Conservation (phyloP, 495 filamentous ascomycete species). For the Tuber calosporum region DNA sequence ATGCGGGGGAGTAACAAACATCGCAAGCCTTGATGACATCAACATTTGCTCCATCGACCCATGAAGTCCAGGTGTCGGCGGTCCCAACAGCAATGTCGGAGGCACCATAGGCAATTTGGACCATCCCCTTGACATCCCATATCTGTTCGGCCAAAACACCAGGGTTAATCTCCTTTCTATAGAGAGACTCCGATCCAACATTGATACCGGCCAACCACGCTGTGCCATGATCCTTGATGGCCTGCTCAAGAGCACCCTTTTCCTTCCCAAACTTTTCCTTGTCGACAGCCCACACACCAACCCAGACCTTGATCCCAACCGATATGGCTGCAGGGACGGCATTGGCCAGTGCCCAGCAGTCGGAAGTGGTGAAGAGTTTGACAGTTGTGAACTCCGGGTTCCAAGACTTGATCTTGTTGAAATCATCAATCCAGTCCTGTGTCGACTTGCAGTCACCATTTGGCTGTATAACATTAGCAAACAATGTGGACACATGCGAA, state of each 20-base stretch:
- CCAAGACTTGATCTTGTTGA: slow-evolving; percentile 62
- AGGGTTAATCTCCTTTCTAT: slow-evolving; percentile 50
- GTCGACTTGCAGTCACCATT: slow-evolving; percentile 58
- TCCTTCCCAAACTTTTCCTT: slow-evolving; percentile 59
- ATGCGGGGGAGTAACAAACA: slow-evolving; percentile 66
- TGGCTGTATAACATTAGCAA: slow-evolving; percentile 42
- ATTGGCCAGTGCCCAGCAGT: slow-evolving; percentile 50
- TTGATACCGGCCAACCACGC: slow-evolving; percentile 74
- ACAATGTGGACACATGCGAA: neutral
- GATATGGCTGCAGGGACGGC: slow-evolving; percentile 50
- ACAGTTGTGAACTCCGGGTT: slow-evolving; percentile 63
- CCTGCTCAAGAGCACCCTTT: slow-evolving; percentile 65
- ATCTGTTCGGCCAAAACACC: slow-evolving; percentile 34
- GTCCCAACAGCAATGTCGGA: slow-evolving; percentile 58
- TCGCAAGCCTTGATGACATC: slow-evolving; percentile 63
- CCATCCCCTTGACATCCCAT: slow-evolving; percentile 42
- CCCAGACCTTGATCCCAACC: slow-evolving; percentile 43
- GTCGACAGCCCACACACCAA: slow-evolving; percentile 50
- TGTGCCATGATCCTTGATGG: slow-evolving; percentile 59
- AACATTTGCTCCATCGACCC: slow-evolving; percentile 65
- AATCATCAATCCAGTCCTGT: slow-evolving; percentile 63
- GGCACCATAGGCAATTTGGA: slow-evolving; percentile 28
- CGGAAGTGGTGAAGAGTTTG: slow-evolving; percentile 61
- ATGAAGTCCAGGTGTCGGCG: slow-evolving; percentile 88
- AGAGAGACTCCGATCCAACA: slow-evolving; percentile 84